Conservation (phyloP, 352 stramenopile species). For the Saprolegnia diclina region DNA sequence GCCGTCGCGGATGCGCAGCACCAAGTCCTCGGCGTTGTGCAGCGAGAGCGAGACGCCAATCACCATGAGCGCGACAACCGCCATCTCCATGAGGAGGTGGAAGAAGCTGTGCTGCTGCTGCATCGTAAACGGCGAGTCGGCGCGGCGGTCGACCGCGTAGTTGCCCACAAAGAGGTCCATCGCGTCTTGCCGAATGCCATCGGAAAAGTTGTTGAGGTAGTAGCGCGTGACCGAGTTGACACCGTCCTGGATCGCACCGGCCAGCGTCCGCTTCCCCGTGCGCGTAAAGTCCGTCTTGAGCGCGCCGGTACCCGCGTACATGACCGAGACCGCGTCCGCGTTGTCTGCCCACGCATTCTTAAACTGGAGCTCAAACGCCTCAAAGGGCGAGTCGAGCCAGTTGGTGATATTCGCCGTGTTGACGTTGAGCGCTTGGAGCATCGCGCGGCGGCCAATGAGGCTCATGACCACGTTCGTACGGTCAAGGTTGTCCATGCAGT, state of each 20-base stretch:
- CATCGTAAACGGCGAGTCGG: conserved; percentile 74
- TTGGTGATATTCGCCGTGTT: conserved; percentile 26
- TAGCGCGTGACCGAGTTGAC: conserved; percentile 93
- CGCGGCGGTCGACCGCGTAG: conserved; percentile 62
- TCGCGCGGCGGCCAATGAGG: conserved; percentile 83
- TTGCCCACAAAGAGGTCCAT: conserved; percentile 88
- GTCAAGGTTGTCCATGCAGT: conserved; percentile 98
- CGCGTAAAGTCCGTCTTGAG: conserved; percentile 95
- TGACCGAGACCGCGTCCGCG: conserved; percentile 88
- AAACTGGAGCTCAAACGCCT: conserved; percentile 63
- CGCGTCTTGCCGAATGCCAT: conserved; percentile 90
- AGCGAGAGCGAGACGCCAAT: conserved; percentile 61
- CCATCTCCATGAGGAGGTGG: conserved; percentile 51
- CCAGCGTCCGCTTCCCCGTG: conserved; percentile 88
- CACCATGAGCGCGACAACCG: conserved; percentile 43
- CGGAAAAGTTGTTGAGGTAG: conserved; percentile 95
- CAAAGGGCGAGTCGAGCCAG: conserved; percentile 52
- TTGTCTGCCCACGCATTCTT: conserved; percentile 93
- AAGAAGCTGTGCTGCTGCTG: conserved; percentile 78
- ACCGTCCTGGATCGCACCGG: conserved; percentile 90
- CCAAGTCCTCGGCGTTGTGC: conserved; percentile 48
- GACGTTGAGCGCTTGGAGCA: conserved; percentile 67
- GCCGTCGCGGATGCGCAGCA: conserved; percentile 55
- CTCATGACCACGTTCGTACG: conserved; percentile 97
- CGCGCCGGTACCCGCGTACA: conserved; percentile 92